phyloP scores from a whole-genome alignment of 768 basidiomycete genomes.

The Tricholomella constricta region DNA sequence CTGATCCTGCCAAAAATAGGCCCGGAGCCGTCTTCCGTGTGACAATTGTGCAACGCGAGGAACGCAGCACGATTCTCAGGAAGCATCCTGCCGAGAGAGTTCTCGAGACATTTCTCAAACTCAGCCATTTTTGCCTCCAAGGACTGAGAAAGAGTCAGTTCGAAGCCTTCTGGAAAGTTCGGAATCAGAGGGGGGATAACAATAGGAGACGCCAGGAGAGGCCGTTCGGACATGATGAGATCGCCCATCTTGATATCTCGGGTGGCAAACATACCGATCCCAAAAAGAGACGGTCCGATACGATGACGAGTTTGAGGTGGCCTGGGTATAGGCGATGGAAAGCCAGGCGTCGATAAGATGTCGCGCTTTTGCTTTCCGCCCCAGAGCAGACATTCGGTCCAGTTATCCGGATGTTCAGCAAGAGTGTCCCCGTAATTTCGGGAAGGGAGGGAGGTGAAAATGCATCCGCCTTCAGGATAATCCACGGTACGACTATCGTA shows the following conservation, averaged over 20 bases:
- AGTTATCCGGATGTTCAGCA: not conserved
- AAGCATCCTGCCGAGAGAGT: conserved; percentile 18
- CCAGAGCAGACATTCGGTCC: not conserved
- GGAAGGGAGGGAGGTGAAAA: conserved; percentile 6
- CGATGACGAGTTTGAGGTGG: not conserved
- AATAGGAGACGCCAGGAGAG: conserved; percentile 30
- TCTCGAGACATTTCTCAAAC: conserved; percentile 14
- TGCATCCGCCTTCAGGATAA: not conserved
- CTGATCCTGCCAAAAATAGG: conserved; percentile 28
- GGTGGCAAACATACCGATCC: conserved; percentile 34
- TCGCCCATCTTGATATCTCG: conserved; percentile 29
- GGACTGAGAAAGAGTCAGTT: not conserved
- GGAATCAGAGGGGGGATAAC: conserved; percentile 9
- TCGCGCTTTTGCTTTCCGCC: not conserved
- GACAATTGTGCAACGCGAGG: conserved; percentile 26
- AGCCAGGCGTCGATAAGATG: conserved; percentile 1
- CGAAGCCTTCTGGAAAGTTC: not conserved
- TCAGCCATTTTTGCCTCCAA: conserved; percentile 4
- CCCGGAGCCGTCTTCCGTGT: conserved; percentile 32
- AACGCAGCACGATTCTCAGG: conserved; percentile 22
- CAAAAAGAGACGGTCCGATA: conserved; percentile 11
- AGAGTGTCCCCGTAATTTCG: not conserved
- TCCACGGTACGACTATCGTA: not conserved
- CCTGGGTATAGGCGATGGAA: not conserved
- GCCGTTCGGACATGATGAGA: conserved; percentile 39